Evolutionary conservation across 768 basidiomycete species (phyloP), one percentile per base, ranked within the genome.

Genomic region (Pholiota molesta): DNA sequence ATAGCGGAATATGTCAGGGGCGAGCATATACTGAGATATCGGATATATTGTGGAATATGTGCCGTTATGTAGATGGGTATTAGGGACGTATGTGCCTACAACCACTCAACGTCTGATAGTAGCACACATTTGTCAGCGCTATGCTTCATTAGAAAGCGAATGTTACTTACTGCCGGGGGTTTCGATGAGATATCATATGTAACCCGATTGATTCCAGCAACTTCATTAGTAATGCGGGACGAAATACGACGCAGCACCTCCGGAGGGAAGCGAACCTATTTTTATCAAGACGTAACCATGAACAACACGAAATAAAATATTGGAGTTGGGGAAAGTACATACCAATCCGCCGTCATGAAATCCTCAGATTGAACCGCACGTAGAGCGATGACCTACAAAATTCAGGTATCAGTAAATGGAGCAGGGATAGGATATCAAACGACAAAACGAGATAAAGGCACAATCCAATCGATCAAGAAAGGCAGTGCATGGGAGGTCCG

Each of bases 331-430:
- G 59, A 47, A 39, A 68, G 61, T 47, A 72, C 85, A 45, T 71
- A 95, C 97, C 97, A 99, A 74, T 99, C 97, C 37, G 97, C 97
- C 14, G 97, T 99, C 97, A 99, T 99, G 73, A 99, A 99, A 75
- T 99, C 97, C 73, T 98, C 97, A n/a, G 95, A 89, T 72, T 93
- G 90, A 9, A 99, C 97, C 2, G 97, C 97, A 55, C 97, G 87
- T 57, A 99, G 81, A 1, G 94, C 93, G 61, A 99, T 94, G 53
- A 99, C 96, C 88, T 91, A 67, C 39, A 56, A 42, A 26, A 59
- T 33, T 61, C 58, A 67, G 21, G 55, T 60, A 51, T 60, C 31
- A 51, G 58, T 47, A 58, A 28, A 42, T 13, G 6, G 35, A 10
- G 8, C 35, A 35, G 35, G 35, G 35, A 35, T 35, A 9, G 35